Conservation (phyloP, 805 yeast species). For the Ogataea pini region DNA sequence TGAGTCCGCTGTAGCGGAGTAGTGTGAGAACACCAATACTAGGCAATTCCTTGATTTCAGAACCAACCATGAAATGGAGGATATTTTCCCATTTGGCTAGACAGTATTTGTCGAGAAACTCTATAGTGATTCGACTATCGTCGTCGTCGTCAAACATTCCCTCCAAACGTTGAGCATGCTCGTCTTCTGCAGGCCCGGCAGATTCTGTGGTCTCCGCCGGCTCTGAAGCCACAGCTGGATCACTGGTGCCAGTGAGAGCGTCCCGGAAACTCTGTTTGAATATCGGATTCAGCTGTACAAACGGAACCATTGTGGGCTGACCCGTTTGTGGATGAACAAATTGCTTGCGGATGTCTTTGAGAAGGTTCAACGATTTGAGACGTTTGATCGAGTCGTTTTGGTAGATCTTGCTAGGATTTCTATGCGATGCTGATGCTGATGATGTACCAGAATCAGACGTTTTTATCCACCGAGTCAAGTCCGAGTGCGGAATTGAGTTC, state of each 20-base stretch:
- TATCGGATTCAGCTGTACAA: slow-evolving; percentile 60
- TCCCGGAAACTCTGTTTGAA: slow-evolving; percentile 75
- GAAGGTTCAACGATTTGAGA: slow-evolving; percentile 71
- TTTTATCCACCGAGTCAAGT: slow-evolving; percentile 76
- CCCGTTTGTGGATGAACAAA: slow-evolving; percentile 38
- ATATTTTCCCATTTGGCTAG: slow-evolving; percentile 92
- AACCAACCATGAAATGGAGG: slow-evolving; percentile 96
- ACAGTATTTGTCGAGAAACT: slow-evolving; percentile 76
- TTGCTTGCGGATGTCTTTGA: slow-evolving; percentile 52
- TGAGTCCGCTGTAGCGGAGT: slow-evolving; percentile 76
- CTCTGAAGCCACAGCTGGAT: slow-evolving; percentile 4
- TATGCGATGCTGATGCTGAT: slow-evolving; percentile 14
- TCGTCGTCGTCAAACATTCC: slow-evolving; percentile 68
- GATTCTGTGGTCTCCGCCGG: slow-evolving; percentile 35
- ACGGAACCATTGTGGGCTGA: slow-evolving; percentile 32
- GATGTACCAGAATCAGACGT: slow-evolving; percentile 13
- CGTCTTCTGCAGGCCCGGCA: slow-evolving; percentile 9
- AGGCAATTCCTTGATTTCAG: slow-evolving; percentile 68
- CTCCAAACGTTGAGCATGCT: slow-evolving; percentile 4
- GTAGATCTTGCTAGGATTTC: slow-evolving; percentile 41
- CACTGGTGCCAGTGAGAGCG: slow-evolving; percentile 70
- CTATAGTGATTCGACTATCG: slow-evolving; percentile 57
- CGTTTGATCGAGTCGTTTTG: slow-evolving; percentile 80
- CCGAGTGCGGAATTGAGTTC: slow-evolving; percentile 63
- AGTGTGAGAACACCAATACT: slow-evolving; percentile 79